phyloP scores from a whole-genome alignment of 1,284 basidiomycete genomes.

The Somion occarium region DNA sequence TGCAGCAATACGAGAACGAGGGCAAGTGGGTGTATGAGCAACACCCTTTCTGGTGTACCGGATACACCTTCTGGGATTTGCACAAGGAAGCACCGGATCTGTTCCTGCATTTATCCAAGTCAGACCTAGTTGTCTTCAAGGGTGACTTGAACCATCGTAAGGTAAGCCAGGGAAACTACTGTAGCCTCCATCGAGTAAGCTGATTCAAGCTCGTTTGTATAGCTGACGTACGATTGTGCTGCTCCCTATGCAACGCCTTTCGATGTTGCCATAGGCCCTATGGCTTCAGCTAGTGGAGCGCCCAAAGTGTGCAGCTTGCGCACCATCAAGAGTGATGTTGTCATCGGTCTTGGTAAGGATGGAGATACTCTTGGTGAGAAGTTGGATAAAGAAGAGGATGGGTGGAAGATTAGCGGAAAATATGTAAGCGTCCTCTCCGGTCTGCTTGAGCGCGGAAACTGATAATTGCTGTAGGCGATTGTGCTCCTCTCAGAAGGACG shows the following conservation, averaged over 20 bases:
- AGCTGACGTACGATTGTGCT: conserved; percentile 88
- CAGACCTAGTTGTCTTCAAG: conserved; percentile 95
- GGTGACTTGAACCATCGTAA: conserved; percentile 77
- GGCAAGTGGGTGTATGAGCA: conserved; percentile 96
- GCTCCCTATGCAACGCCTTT: conserved; percentile 91
- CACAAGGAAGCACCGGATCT: conserved; percentile 89
- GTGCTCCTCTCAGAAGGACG: conserved; percentile 83
- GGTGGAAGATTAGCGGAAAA: conserved; percentile 98
- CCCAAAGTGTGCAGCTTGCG: conserved; percentile 83
- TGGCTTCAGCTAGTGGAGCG: conserved; percentile 86
- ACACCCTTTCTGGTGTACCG: conserved; percentile 96
- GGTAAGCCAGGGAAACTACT: conserved; percentile 10
- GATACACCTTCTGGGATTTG: conserved; percentile 94
- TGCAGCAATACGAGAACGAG: conserved; percentile 85
- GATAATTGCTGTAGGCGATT: conserved; percentile 54
- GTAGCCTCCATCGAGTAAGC: neutral
- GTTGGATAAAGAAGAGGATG: conserved; percentile 84
- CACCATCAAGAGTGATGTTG: conserved; percentile 88
- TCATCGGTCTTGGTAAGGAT: conserved; percentile 60
- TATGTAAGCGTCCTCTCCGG: conserved; percentile 54
- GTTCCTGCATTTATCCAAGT: conserved; percentile 88
- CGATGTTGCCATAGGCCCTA: conserved; percentile 88
- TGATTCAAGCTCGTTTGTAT: neutral
- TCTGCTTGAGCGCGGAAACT: conserved; percentile 4
- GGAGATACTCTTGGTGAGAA: conserved; percentile 71